Evolutionary conservation across 257 asterid genomes (phyloP).

Genomic region (Eustoma russellianum): DNA sequence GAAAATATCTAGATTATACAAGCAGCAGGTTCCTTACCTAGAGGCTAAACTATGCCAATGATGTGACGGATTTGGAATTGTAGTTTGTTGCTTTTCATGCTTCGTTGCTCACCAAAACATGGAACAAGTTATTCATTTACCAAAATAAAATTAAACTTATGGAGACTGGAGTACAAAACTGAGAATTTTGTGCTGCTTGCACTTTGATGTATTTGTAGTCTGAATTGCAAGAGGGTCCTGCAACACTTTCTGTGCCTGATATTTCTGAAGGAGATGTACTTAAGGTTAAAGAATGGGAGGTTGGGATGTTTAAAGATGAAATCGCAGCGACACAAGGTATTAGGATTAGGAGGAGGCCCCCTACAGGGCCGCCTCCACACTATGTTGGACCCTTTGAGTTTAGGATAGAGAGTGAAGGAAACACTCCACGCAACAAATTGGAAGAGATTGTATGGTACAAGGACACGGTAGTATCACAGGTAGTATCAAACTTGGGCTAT

Average conservation of each 20-base stretch:
- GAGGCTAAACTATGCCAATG: background rate
- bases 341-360: slow-evolving; percentile 64
- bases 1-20: too few species aligned
- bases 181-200: background rate
- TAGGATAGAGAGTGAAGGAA: slow-evolving; percentile 71
- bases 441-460: slow-evolving; percentile 85
- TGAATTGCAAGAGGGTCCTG: slow-evolving; percentile 43
- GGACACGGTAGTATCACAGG: slow-evolving; percentile 65
- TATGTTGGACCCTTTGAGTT: slow-evolving; percentile 86
- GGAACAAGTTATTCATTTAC: background rate
- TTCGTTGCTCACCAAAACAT: too few species aligned
- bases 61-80: background rate
- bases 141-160: too few species aligned
- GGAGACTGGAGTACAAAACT: background rate
- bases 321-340: slow-evolving; percentile 76
- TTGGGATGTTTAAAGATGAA: slow-evolving; percentile 52
- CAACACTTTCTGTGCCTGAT: slow-evolving; percentile 19
- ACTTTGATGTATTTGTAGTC: slow-evolving; percentile 19
- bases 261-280: slow-evolving; percentile 43
- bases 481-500: slow-evolving; percentile 12
- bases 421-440: slow-evolving; percentile 68
- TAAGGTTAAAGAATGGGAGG: slow-evolving; percentile 63
- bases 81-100: background rate
- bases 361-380: slow-evolving; percentile 72
- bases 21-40: too few species aligned